These are phyloP conservation scores for Tuber melanosporum DNA, from an alignment of 495 filamentous ascomycete species.

Conservation along the genomic window DNA sequence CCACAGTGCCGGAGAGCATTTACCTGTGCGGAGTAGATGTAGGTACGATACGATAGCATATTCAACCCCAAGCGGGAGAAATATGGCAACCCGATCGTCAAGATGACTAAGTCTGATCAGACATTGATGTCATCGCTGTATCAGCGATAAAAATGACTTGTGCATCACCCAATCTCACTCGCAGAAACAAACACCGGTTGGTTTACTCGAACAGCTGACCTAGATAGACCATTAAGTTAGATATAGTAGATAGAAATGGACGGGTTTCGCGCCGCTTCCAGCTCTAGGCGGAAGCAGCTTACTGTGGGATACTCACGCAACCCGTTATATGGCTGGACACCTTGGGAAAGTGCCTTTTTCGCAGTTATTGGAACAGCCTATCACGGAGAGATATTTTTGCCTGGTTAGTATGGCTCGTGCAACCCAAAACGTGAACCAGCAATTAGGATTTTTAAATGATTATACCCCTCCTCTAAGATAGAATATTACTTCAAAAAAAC, in stretches of 20 bases:
- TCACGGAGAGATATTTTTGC: neutral
- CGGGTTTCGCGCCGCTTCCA: neutral
- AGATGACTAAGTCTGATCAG: neutral
- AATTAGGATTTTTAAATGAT: too few species aligned
- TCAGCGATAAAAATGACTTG: too few species aligned
- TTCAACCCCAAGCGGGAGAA: neutral
- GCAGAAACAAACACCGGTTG: neutral
- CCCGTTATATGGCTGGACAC: neutral
- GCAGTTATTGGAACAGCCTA: neutral
- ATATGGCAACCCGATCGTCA: neutral
- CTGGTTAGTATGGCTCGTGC: too few species aligned
- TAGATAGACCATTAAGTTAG: neutral
- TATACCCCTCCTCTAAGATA: too few species aligned
- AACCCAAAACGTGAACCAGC: too few species aligned
- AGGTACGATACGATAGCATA: neutral
- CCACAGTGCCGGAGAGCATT: neutral
- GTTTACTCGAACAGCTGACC: neutral
- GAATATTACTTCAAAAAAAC: too few species aligned
- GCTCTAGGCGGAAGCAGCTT: neutral
- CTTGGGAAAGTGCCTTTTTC: neutral
- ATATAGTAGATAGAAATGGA: neutral
- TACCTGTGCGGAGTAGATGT: neutral
- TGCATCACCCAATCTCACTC: slow-evolving; percentile 1
- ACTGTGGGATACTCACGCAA: neutral
- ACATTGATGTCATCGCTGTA: neutral